These are phyloP conservation scores for Xylaria polymorpha DNA, from an alignment of 2,329 filamentous ascomycete genomes.

Conservation along the genomic window DNA sequence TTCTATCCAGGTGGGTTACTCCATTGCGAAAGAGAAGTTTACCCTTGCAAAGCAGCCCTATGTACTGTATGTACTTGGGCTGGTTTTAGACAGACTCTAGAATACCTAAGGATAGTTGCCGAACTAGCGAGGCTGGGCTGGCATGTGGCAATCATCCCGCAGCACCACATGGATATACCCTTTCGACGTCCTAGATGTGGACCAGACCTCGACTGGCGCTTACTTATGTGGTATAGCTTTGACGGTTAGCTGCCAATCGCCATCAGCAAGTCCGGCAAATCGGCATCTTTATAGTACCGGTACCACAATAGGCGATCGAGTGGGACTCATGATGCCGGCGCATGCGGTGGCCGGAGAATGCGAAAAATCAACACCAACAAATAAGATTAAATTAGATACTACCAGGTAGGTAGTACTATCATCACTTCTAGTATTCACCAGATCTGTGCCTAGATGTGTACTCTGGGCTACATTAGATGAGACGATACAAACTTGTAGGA, in stretches of 20 bases:
- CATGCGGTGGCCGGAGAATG: slow-evolving; percentile 14
- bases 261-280: slow-evolving; percentile 32
- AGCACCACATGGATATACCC: background rate
- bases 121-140: background rate
- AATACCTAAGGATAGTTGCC: background rate
- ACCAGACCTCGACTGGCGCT: slow-evolving; percentile 22
- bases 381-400: background rate
- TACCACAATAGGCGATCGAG: background rate
- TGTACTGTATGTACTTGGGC: background rate
- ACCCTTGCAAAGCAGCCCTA: background rate
- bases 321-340: background rate
- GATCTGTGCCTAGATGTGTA: background rate
- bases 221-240: background rate
- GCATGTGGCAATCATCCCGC: background rate
- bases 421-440: background rate
- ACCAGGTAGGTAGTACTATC: background rate
- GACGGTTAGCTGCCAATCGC: slow-evolving; percentile 11
- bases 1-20: background rate
- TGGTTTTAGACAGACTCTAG: background rate
- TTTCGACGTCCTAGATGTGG: background rate
- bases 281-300: slow-evolving; percentile 23
- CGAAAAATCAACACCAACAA: background rate
- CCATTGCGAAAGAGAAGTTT: background rate
- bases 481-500: background rate
- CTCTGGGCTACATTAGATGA: background rate